These are phyloP conservation scores for Fistulinella prunicolor DNA, from an alignment of 768 basidiomycete species.

Conservation along the genomic window DNA sequence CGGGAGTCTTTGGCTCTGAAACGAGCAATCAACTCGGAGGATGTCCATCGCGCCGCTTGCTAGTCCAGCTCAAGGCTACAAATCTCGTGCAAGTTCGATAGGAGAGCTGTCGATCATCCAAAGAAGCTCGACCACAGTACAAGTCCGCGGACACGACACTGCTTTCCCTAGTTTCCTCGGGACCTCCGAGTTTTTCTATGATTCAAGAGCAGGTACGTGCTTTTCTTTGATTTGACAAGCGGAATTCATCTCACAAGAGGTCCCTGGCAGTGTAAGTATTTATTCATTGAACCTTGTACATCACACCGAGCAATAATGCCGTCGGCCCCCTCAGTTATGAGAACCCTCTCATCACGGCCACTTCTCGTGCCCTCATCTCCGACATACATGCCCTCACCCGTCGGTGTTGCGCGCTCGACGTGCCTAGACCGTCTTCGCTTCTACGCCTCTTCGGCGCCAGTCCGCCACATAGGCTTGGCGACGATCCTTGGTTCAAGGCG, in stretches of 20 bases:
- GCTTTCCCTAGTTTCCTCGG: slow-evolving; percentile 45
- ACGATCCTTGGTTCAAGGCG: slow-evolving; percentile 55
- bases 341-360: slow-evolving; percentile 75
- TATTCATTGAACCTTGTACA: not conserved
- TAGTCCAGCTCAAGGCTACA: not conserved
- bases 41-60: not conserved
- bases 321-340: slow-evolving; percentile 52
- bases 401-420: slow-evolving; percentile 57
- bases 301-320: slow-evolving; percentile 6
- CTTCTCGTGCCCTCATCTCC: slow-evolving; percentile 66
- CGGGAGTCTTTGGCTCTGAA: no score
- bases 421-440: slow-evolving; percentile 65
- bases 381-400: slow-evolving; percentile 66
- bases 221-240: slow-evolving; percentile 1
- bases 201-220: slow-evolving; percentile 62
- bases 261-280: slow-evolving; percentile 27
- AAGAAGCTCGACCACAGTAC: slow-evolving; percentile 56
- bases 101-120: slow-evolving; percentile 33
- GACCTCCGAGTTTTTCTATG: slow-evolving; percentile 62
- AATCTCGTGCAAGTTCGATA: slow-evolving; percentile 10
- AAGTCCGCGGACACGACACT: slow-evolving; percentile 62
- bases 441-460: slow-evolving; percentile 51
- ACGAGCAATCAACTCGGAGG: no score
- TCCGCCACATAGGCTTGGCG: slow-evolving; percentile 18
- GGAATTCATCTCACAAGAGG: slow-evolving; percentile 10